Evolutionary conservation across 805 yeast species (phyloP).

Genomic region (Pichia californica): DNA sequence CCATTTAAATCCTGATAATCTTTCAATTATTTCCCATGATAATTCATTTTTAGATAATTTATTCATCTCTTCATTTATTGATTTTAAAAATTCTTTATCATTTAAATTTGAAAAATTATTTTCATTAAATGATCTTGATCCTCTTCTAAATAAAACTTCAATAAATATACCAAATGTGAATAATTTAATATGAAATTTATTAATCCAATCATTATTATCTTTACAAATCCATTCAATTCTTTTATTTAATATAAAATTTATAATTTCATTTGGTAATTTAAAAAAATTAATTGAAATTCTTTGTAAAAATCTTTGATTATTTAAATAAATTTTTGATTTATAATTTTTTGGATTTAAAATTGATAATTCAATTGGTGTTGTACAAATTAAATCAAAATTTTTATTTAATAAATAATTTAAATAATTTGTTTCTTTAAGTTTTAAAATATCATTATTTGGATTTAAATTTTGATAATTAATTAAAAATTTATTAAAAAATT

Average conservation of each 20-base stretch:
- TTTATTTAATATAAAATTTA: background rate
- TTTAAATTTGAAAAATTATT: slow-evolving; percentile 1
- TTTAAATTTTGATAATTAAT: background rate
- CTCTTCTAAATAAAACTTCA: slow-evolving; percentile 12
- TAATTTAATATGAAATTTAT: slow-evolving; percentile 7
- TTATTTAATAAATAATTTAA: slow-evolving; percentile 3
- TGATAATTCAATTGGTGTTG: slow-evolving; percentile 6
- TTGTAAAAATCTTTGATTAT: slow-evolving; percentile 6
- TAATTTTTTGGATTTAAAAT: slow-evolving; percentile 12
- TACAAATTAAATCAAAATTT: slow-evolving; percentile 10
- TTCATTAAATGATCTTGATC: background rate
- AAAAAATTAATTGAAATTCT: slow-evolving; percentile 7
- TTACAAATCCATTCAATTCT: slow-evolving; percentile 7
- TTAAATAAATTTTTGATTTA: slow-evolving; percentile 10
- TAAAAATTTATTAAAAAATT: background rate
- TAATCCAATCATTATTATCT: slow-evolving; percentile 10
- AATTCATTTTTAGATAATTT: background rate
- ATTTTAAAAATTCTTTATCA: background rate
- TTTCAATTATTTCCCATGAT: slow-evolving; percentile 7
- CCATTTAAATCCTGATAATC: slow-evolving; percentile 10
- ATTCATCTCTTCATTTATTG: slow-evolving; percentile 3
- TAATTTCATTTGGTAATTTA: background rate
- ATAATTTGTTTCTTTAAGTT: background rate
- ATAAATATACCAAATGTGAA: slow-evolving; percentile 10
- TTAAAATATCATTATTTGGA: background rate